phyloP scores from a whole-genome alignment of 2,329 filamentous ascomycete genomes.

The Leptographium lundbergii region DNA sequence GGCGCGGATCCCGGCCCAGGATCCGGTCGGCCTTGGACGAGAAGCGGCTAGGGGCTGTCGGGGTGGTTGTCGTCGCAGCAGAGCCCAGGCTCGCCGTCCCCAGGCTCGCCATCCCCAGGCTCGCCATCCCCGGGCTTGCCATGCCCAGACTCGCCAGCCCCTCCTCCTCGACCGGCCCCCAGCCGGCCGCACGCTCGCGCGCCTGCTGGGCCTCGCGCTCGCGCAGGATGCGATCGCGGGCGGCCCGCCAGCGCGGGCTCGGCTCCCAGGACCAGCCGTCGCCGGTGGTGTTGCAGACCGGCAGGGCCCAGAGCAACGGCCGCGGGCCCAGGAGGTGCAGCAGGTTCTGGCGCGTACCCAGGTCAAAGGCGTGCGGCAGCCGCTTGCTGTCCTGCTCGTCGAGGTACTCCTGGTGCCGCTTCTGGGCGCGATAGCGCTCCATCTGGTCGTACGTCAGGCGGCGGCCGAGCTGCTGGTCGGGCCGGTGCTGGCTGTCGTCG shows the following conservation, averaged over 20 bases:
- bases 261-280: conserved; percentile 95
- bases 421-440: conserved; percentile 40
- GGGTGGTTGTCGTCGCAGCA: not conserved
- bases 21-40: conserved; percentile 46
- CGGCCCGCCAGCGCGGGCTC: conserved; percentile 63
- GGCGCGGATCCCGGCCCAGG: conserved; percentile 42
- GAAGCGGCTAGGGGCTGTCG: conserved; percentile 2
- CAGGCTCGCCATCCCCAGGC: too few species aligned
- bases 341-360: conserved; percentile 72
- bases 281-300: conserved; percentile 72
- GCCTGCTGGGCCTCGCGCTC: conserved; percentile 48
- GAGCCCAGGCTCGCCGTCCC: too few species aligned
- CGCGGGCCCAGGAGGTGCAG: conserved; percentile 67
- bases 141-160: conserved; percentile 8
- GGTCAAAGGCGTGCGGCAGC: conserved; percentile 85
- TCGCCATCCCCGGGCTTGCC: conserved; percentile 11
- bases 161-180: conserved; percentile 35
- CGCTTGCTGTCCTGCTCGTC: conserved; percentile 81
- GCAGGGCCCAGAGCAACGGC: conserved; percentile 63
- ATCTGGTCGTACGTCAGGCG: conserved; percentile 41
- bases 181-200: conserved; percentile 54
- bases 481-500: not conserved
- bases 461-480: conserved; percentile 21
- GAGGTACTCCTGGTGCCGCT: conserved; percentile 58
- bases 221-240: conserved; percentile 46